Percentiles rank a stretch among this genome's conserved stretches.
Evolutionary conservation across 768 basidiomycete species (phyloP).

Genomic region (Cytidiella melzeri): DNA sequence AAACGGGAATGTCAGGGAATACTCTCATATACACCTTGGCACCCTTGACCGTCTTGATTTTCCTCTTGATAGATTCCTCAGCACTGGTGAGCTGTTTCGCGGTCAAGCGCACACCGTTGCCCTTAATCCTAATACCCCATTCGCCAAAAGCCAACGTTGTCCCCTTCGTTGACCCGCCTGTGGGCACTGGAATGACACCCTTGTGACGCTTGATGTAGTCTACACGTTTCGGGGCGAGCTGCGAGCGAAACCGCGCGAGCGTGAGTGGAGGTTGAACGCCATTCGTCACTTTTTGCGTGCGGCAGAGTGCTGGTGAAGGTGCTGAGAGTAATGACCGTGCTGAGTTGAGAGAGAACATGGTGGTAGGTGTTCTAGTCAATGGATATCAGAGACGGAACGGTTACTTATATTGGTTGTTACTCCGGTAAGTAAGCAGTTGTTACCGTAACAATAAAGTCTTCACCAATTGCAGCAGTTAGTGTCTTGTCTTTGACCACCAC

Average conservation of each 20-base stretch:
- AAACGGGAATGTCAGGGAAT: constrained; percentile 96
- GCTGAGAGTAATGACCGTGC: constrained; percentile 23
- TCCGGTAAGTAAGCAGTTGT: background rate
- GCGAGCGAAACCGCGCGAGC: constrained; percentile 28
- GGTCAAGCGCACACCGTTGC: constrained; percentile 70
- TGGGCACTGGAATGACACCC: constrained; percentile 79
- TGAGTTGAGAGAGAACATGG: constrained; percentile 27
- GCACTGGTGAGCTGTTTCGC: constrained; percentile 88
- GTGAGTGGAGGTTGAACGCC: constrained; percentile 13
- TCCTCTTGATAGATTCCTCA: constrained; percentile 83
- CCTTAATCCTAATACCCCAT: constrained; percentile 87
- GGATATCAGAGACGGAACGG: background rate
- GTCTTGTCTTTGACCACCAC: constrained; percentile 6
- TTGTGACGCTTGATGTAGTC: constrained; percentile 89
- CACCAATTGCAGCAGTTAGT: too few relatives aligned
- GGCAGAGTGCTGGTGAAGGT: constrained; percentile 17
- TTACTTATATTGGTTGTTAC: too few relatives aligned
- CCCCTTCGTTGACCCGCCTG: constrained; percentile 88
- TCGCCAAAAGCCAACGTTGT: constrained; percentile 90
- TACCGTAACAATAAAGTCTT: background rate
- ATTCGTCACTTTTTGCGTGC: background rate
- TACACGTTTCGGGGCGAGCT: constrained; percentile 79
- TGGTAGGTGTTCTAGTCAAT: background rate
- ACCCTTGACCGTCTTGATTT: constrained; percentile 86
- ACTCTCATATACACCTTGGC: constrained; percentile 81